Percentiles rank a stretch among this genome's conserved stretches.
Conservation (phyloP, 345 rosid genomes). For the Balakata baccata region DNA sequence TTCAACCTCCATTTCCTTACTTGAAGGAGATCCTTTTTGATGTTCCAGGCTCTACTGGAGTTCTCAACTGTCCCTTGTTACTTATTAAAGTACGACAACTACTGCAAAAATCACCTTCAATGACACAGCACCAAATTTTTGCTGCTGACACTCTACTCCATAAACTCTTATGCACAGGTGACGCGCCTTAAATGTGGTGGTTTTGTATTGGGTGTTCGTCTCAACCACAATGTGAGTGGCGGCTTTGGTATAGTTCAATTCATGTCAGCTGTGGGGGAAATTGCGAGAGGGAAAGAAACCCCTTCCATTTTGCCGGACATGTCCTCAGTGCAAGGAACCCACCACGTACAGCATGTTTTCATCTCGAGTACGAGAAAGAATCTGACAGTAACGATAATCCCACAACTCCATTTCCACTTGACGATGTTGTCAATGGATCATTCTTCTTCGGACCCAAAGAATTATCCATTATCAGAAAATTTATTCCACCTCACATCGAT, state of each 20-base stretch:
- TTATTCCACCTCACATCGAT: not conserved
- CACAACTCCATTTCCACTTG: constrained; percentile 1
- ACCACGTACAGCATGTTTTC: constrained; percentile 18
- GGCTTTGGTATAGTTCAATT: constrained; percentile 15
- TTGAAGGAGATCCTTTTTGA: constrained; percentile 22
- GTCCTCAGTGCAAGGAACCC: constrained; percentile 10
- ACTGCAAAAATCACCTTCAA: too few species aligned
- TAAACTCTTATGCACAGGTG: not conserved
- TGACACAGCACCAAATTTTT: too few species aligned
- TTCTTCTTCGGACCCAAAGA: constrained; percentile 21
- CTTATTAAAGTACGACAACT: constrained; percentile 16
- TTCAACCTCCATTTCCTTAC: constrained; percentile 23
- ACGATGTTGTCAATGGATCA: constrained; percentile 8
- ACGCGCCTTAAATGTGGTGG: constrained; percentile 25
- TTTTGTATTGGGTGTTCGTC: constrained; percentile 16
- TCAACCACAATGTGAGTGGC: constrained; percentile 22
- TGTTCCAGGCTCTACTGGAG: constrained; percentile 26
- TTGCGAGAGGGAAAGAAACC: constrained; percentile 5
- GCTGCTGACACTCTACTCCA: too few species aligned
- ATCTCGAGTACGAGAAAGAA: constrained; percentile 11
- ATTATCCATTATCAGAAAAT: constrained; percentile 1
- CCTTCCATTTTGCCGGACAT: constrained; percentile 14
- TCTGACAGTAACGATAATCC: too few species aligned
- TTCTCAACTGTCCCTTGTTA: constrained; percentile 18
- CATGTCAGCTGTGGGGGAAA: constrained; percentile 17